A percentile compares a stretch with the other conserved stretches of the same genome.
Conservation (phyloP, 1,139 yeast genomes). For the Meyerozyma athensensis region DNA sequence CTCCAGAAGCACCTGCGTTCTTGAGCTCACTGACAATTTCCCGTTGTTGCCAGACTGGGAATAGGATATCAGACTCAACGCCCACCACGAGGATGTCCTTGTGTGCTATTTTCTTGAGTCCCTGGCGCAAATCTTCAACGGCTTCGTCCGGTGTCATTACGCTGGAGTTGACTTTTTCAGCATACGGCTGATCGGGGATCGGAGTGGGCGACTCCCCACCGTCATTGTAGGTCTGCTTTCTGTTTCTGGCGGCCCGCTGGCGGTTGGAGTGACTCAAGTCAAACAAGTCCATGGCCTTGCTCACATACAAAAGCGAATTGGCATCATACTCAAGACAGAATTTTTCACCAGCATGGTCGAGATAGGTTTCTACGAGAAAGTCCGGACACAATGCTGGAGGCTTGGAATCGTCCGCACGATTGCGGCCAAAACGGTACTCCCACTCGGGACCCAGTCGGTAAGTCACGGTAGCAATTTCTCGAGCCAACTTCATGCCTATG, state of each 20-base stretch:
- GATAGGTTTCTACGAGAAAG: constrained; percentile 82
- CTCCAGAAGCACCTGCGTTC: constrained; percentile 24
- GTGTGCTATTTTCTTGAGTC: constrained; percentile 59
- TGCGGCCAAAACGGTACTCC: constrained; percentile 89
- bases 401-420: constrained; percentile 72
- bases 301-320: constrained; percentile 77
- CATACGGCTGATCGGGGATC: constrained; percentile 53
- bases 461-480: constrained; percentile 92
- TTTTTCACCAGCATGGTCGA: constrained; percentile 94
- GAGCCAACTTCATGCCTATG: constrained; percentile 88
- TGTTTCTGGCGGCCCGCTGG: constrained; percentile 34
- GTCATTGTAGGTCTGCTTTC: constrained; percentile 30
- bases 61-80: constrained; percentile 84
- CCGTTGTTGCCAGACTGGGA: constrained; percentile 93
- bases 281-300: constrained; percentile 93
- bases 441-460: constrained; percentile 96
- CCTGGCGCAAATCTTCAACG: constrained; percentile 55
- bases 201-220: constrained; percentile 19
- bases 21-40: constrained; percentile 66
- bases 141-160: constrained; percentile 49
- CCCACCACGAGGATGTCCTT: constrained; percentile 77
- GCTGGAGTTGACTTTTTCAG: constrained; percentile 40
- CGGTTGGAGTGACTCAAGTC: constrained; percentile 62
- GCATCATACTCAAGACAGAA: constrained; percentile 90
- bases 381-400: constrained; percentile 92